Evolutionary conservation across 371 early-diverging fungal species (phyloP).

Genomic region (Mortierella sp.): DNA sequence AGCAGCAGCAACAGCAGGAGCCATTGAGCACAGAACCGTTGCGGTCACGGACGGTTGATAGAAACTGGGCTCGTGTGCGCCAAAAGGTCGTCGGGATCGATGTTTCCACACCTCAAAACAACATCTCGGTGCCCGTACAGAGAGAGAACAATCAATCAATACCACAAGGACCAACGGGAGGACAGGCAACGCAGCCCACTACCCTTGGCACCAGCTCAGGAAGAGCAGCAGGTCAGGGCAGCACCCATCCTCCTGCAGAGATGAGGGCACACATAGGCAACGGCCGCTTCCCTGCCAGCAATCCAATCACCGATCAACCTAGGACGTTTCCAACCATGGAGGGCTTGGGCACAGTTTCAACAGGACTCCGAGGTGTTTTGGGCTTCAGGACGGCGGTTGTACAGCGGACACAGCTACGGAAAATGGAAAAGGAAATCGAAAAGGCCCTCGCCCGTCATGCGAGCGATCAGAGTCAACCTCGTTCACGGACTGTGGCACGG

Average conservation of each 20-base stretch:
- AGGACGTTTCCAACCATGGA: constrained; percentile 25
- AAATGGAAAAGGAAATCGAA: constrained; percentile 59
- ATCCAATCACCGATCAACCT: constrained; percentile 11
- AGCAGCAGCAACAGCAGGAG: constrained; percentile 1
- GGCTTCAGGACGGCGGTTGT: constrained; percentile 54
- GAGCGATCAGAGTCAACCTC: constrained; percentile 32
- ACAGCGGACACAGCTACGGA: constrained; percentile 52
- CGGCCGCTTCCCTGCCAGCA: background rate
- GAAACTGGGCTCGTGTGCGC: constrained; percentile 53
- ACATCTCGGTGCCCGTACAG: background rate
- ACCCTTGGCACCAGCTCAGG: background rate
- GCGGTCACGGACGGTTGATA: constrained; percentile 33
- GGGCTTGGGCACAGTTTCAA: constrained; percentile 29
- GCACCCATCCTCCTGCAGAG: background rate
- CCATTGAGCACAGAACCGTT: background rate
- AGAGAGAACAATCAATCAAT: background rate
- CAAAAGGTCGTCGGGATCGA: constrained; percentile 43
- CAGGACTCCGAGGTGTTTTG: constrained; percentile 38
- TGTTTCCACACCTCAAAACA: background rate
- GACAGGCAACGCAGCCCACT: background rate
- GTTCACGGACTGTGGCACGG: constrained; percentile 35
- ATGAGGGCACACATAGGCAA: background rate
- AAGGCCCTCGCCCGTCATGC: constrained; percentile 34
- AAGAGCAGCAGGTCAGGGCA: background rate
- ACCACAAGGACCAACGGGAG: background rate